Base-by-base conservation (phyloP, 2,329 filamentous ascomycete species). In the Monilinia vaccinii-corymbosi region DNA sequence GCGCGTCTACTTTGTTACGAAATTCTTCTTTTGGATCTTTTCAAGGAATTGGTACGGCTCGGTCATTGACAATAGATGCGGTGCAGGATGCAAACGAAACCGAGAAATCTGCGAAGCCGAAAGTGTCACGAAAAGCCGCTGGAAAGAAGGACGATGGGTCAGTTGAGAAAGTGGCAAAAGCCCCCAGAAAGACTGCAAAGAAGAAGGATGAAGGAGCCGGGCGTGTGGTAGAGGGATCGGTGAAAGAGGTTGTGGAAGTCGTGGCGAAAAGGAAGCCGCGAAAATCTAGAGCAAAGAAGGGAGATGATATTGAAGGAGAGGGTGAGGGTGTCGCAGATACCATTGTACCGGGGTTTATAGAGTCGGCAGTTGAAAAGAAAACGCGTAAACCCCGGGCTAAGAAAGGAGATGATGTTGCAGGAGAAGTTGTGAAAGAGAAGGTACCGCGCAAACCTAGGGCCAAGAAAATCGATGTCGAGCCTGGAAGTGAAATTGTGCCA, bases 1-100 rank as follows among this genome's bases (percentile, higher is more conserved):
- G 72, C 61, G 76, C 78, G 31, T 71, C 75, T 13, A 72, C 67
- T 25, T 64, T 70, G 10, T 47, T 64, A 28, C 21, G 10, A 53
- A 64, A 45, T 47, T 21, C 9, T 50, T 58, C n/a, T 16, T 47
- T 50, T 31, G 25, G 56, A 36, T 51, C 51, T 52, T 16, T 60
- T 16, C 56, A 60, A 36, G 53, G 25, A 28, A 23, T 60, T 18
- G 58, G 64, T 47, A 34, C 25, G 4, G 53, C 57, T 51, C 42
- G n/a, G 31, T 46, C 60, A 42, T 57, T 59, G 16, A 16, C 9
- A 23, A 36, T 40, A 13, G 50, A 44, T 18, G 21, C 23, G 11
- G 38, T 23, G n/a, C 9, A 42, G 5, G 46, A 73, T 73, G 66
- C 67, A 68, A 53, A 66, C 72, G 11, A 72, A 10, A 4, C 25